Evolutionary conservation across 306 rosid species (phyloP).

Genomic region (Cucurbita maxima): DNA sequence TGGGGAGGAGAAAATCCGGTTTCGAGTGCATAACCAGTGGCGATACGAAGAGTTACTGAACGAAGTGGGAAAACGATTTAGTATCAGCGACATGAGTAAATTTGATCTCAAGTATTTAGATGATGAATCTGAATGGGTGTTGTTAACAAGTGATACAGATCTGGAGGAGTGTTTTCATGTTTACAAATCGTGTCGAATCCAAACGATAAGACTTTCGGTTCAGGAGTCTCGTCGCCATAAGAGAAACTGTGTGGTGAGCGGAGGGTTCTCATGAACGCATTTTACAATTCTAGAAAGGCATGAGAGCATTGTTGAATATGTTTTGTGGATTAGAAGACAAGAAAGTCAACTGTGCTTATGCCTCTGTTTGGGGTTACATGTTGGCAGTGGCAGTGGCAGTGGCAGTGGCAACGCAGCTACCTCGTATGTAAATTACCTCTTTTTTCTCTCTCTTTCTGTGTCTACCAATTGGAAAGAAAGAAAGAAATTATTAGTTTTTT

Average conservation of each 20-base stretch:
- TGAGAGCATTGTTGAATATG: not conserved
- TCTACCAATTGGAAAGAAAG: not conserved
- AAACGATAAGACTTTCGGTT: conserved; percentile 58
- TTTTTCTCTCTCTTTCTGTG: not conserved
- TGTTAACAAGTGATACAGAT: conserved; percentile 82
- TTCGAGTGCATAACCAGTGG: conserved; percentile 47
- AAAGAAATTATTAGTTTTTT: not conserved
- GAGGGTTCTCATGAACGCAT: conserved; percentile 10
- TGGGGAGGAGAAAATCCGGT: conserved; percentile 69
- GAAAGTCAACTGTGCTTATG: not conserved
- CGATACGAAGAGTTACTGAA: conserved; percentile 32
- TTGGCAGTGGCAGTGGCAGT: not conserved
- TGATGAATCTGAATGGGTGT: conserved; percentile 85
- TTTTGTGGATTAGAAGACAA: not conserved
- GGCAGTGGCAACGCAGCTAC: not conserved
- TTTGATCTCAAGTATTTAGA: conserved; percentile 75
- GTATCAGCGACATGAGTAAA: conserved; percentile 39
- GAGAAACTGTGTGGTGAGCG: conserved; percentile 17
- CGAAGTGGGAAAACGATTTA: conserved; percentile 51
- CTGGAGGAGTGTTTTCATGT: conserved; percentile 86
- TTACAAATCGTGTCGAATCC: conserved; percentile 28
- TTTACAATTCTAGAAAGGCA: not conserved
- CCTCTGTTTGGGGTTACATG: conserved; percentile 4
- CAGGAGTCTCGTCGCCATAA: conserved; percentile 26
- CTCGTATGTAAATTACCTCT: not conserved